Conservation (phyloP, 805 yeast genomes). For the Lipomyces yamadae region DNA sequence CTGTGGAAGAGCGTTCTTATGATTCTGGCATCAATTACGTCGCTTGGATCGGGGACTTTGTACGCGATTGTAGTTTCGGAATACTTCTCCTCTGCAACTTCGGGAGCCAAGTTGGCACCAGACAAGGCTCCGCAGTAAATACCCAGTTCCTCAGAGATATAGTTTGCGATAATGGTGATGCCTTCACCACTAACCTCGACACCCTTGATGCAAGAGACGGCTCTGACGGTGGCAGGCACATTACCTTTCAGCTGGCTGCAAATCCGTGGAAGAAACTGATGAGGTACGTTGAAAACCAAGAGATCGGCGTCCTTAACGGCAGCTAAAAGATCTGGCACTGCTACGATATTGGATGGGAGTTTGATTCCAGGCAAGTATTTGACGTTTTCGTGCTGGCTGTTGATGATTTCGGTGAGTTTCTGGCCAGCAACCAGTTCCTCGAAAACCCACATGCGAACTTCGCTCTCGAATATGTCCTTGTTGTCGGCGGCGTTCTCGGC, state of each 20-base stretch:
- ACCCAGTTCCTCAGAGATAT: slow-evolving; percentile 78
- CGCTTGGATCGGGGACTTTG: slow-evolving; percentile 56
- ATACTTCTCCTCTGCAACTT: slow-evolving; percentile 94
- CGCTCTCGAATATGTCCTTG: slow-evolving; percentile 69
- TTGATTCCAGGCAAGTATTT: slow-evolving; percentile 88
- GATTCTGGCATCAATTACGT: slow-evolving; percentile 20
- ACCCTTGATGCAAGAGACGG: slow-evolving; percentile 95
- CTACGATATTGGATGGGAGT: slow-evolving; percentile 84
- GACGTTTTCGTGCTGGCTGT: slow-evolving; percentile 89
- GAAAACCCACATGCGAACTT: slow-evolving; percentile 96
- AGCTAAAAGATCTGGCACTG: slow-evolving; percentile 80
- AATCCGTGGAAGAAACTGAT: slow-evolving; percentile 85
- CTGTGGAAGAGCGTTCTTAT: slow-evolving; percentile 85
- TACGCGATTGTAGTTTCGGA: slow-evolving; percentile 98
- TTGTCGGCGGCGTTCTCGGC: slow-evolving; percentile 83
- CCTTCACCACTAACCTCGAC: slow-evolving; percentile 86
- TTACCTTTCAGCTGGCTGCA: slow-evolving; percentile 61
- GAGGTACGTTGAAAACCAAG: slow-evolving; percentile 93
- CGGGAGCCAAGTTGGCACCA: slow-evolving; percentile 97
- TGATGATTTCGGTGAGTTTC: slow-evolving; percentile 88
- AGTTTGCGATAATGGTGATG: slow-evolving; percentile 78
- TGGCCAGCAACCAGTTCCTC: slow-evolving; percentile 74
- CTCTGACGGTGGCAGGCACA: slow-evolving; percentile 72
- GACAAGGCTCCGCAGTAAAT: slow-evolving; percentile 94
- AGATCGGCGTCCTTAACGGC: slow-evolving; percentile 84